A percentile compares a stretch with the other conserved stretches of the same genome.
Evolutionary conservation across 2,329 filamentous ascomycete species (phyloP).

Genomic region (Proliferodiscus dingleyae): DNA sequence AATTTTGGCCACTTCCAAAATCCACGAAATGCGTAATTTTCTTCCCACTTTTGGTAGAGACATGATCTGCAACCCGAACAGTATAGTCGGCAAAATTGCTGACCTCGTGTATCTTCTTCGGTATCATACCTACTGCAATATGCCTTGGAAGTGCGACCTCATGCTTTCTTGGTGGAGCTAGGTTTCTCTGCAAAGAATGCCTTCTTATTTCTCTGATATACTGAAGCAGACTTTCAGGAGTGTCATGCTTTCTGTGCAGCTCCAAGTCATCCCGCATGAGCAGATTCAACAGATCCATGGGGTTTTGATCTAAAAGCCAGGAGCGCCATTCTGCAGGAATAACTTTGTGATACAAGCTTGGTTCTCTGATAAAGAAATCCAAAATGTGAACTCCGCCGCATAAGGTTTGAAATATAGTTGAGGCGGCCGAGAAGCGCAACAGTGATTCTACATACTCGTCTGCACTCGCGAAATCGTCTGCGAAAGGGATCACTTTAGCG

Average conservation of each 20-base stretch:
- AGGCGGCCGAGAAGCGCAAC: constrained; percentile 68
- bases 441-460: constrained; percentile 78
- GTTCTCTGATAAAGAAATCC: constrained; percentile 86
- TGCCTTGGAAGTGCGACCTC: constrained; percentile 60
- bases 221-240: constrained; percentile 51
- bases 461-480: constrained; percentile 52
- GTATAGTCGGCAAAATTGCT: constrained; percentile 85
- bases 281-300: constrained; percentile 74
- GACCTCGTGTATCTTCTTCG: constrained; percentile 94
- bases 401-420: constrained; percentile 76
- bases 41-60: constrained; percentile 52
- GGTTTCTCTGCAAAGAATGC: constrained; percentile 62
- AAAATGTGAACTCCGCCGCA: constrained; percentile 96
- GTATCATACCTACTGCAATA: constrained; percentile 86
- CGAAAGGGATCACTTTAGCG: constrained; percentile 23
- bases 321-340: constrained; percentile 75
- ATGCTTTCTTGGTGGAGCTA: constrained; percentile 40
- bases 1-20: constrained; percentile 95
- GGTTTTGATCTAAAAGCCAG: constrained; percentile 67
- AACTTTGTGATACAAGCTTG: constrained; percentile 73
- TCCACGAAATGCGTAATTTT: constrained; percentile 84
- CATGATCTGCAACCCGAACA: constrained; percentile 51
- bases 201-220: constrained; percentile 70
- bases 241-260: constrained; percentile 13
- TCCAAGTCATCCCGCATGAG: constrained; percentile 73